Evolutionary conservation across 208 protist species (phyloP).

Genomic region (Acanthamoeba healyi): DNA sequence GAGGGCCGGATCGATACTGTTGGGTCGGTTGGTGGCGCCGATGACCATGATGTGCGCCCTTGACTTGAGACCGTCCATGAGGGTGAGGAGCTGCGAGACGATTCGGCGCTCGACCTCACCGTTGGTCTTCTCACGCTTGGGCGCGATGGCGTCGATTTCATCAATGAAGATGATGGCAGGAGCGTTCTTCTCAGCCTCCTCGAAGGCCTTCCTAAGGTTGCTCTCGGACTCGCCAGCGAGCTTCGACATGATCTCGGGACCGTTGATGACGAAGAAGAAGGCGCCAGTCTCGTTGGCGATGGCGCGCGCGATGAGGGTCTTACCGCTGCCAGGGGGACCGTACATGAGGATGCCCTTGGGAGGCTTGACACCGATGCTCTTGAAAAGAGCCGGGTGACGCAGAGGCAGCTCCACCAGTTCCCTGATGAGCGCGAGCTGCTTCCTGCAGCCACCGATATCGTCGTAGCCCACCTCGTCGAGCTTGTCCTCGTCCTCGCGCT

Average conservation of each 20-base stretch:
- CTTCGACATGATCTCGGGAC: constrained; percentile 99
- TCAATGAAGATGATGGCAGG: constrained; percentile 99
- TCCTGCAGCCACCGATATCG: constrained; percentile 99
- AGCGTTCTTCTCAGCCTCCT: constrained; percentile 99
- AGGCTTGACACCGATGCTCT: constrained; percentile 98
- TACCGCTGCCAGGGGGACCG: constrained; percentile 99
- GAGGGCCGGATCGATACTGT: constrained; percentile 99
- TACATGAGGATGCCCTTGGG: constrained; percentile 97
- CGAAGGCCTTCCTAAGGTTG: constrained; percentile 99
- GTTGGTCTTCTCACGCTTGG: constrained; percentile 99
- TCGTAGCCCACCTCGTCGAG: constrained; percentile 97
- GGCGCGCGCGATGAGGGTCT: constrained; percentile 99
- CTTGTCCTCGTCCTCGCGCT: constrained; percentile 99
- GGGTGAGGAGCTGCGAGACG: constrained; percentile 99
- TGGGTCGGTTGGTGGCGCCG: constrained; percentile 99
- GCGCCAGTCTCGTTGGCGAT: constrained; percentile 99
- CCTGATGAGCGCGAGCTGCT: constrained; percentile 99
- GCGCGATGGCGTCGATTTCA: constrained; percentile 99
- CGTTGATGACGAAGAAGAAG: constrained; percentile 99
- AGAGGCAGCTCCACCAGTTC: constrained; percentile 99
- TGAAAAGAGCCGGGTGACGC: constrained; percentile 99
- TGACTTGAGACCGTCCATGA: constrained; percentile 99
- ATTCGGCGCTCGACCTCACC: constrained; percentile 99
- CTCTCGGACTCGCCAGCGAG: constrained; percentile 99
- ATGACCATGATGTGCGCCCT: constrained; percentile 99